Conservation (phyloP, 2,329 filamentous ascomycete genomes). For the Rhynchosporium graminicola region DNA sequence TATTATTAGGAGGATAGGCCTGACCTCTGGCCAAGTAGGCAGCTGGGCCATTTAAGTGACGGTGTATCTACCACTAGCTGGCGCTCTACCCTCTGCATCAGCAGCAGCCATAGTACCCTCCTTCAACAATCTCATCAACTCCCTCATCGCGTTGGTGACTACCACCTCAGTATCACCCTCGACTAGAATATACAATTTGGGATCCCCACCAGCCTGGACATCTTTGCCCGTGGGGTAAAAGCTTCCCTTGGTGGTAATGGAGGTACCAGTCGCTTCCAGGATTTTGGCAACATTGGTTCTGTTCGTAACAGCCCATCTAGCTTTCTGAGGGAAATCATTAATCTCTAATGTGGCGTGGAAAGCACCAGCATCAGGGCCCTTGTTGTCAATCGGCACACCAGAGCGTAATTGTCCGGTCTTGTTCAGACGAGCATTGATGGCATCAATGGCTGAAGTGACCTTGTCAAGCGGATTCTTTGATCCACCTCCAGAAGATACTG, state of each 20-base stretch:
- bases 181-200: slow-evolving; percentile 97
- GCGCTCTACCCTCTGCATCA: slow-evolving; percentile 79
- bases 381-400: slow-evolving; percentile 96
- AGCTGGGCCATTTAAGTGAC: slow-evolving; percentile 60
- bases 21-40: neutral
- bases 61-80: slow-evolving; percentile 80
- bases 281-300: slow-evolving; percentile 98
- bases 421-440: slow-evolving; percentile 87
- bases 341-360: slow-evolving; percentile 98
- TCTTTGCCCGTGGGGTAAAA: slow-evolving; percentile 85
- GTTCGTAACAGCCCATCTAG: slow-evolving; percentile 97
- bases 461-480: slow-evolving; percentile 74
- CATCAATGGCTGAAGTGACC: slow-evolving; percentile 85
- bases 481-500: slow-evolving; percentile 41
- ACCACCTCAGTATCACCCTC: slow-evolving; percentile 95
- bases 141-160: slow-evolving; percentile 86
- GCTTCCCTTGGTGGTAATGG: slow-evolving; percentile 94
- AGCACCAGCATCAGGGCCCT: slow-evolving; percentile 92
- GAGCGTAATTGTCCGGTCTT: slow-evolving; percentile 86
- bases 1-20: slow-evolving; percentile 9
- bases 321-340: slow-evolving; percentile 99
- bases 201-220: slow-evolving; percentile 70
- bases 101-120: slow-evolving; percentile 89
- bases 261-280: slow-evolving; percentile 88
- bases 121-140: slow-evolving; percentile 82